phyloP scores from a whole-genome alignment of 805 yeast genomes.

The Barnettozyma californica region DNA sequence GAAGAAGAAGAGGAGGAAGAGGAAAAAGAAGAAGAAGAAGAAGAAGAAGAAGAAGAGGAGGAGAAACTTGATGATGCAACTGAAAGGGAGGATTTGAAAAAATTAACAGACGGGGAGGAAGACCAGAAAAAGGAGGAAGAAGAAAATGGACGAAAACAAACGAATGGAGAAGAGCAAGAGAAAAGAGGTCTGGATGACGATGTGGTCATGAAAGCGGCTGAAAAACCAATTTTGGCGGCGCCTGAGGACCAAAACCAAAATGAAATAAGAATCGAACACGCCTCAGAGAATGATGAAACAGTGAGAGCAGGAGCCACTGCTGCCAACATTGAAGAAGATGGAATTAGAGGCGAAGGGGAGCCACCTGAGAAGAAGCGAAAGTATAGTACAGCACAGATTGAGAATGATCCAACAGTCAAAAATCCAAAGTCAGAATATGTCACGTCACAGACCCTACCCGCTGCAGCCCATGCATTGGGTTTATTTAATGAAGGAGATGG shows the following conservation, averaged over 20 bases:
- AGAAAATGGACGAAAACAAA: background rate
- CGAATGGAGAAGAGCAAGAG: background rate
- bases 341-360: background rate
- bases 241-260: conserved; percentile 4
- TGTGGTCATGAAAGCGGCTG: background rate
- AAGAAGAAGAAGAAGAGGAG: conserved; percentile 32
- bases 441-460: conserved; percentile 60
- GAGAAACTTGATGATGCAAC: conserved; percentile 38
- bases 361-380: conserved; percentile 11
- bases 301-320: conserved; percentile 4
- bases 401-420: conserved; percentile 53
- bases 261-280: conserved; percentile 15
- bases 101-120: conserved; percentile 22
- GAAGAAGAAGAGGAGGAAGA: conserved; percentile 6
- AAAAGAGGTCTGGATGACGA: conserved; percentile 2
- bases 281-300: conserved; percentile 6
- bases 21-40: conserved; percentile 38
- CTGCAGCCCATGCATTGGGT: conserved; percentile 59
- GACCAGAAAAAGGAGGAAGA: background rate
- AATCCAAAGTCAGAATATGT: conserved; percentile 79
- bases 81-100: conserved; percentile 37
- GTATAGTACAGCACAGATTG: conserved; percentile 28
- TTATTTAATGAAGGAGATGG: conserved; percentile 54
- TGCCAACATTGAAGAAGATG: background rate
- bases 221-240: background rate